A percentile compares a stretch with the other conserved stretches of the same genome.
These are phyloP conservation scores for Aspergillus floridensis DNA, from an alignment of 2,329 filamentous ascomycete species.

Conservation along the genomic window DNA sequence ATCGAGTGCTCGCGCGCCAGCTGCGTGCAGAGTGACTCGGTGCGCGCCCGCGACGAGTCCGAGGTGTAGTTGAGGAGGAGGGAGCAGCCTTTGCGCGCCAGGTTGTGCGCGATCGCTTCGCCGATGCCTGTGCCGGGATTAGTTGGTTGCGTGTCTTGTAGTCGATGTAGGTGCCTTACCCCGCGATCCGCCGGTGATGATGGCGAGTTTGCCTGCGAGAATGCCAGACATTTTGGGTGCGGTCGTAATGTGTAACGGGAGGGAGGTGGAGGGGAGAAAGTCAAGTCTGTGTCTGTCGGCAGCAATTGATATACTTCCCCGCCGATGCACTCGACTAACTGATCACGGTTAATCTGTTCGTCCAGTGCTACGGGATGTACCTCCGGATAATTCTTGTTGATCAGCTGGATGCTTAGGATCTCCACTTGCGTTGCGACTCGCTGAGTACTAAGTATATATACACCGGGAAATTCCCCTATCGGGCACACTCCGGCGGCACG, in stretches of 20 bases:
- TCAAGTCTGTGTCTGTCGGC: not conserved
- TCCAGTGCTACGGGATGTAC: not conserved
- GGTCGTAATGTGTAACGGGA: not conserved
- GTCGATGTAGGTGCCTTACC: constrained; percentile 48
- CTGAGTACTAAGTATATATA: not conserved
- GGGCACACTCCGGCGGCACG: constrained; percentile 8
- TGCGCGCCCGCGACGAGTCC: constrained; percentile 54
- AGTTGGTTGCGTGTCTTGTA: not conserved
- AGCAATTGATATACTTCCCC: not conserved
- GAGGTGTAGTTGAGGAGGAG: constrained; percentile 72
- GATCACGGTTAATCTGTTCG: not conserved
- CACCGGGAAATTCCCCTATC: constrained; percentile 28
- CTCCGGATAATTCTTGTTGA: not conserved
- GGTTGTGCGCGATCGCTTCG: constrained; percentile 63
- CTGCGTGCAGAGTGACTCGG: constrained; percentile 54
- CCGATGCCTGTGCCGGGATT: constrained; percentile 64
- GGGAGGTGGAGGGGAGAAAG: not conserved
- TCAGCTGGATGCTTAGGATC: not conserved
- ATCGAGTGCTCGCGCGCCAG: constrained; percentile 60
- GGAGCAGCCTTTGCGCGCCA: constrained; percentile 69
- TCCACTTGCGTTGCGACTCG: not conserved
- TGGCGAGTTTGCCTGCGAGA: constrained; percentile 72
- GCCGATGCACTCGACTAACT: not conserved
- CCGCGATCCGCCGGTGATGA: constrained; percentile 76
- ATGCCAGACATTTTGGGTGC: constrained; percentile 26